phyloP scores from a whole-genome alignment of 495 filamentous ascomycete genomes.

The Cercophora sp. region DNA sequence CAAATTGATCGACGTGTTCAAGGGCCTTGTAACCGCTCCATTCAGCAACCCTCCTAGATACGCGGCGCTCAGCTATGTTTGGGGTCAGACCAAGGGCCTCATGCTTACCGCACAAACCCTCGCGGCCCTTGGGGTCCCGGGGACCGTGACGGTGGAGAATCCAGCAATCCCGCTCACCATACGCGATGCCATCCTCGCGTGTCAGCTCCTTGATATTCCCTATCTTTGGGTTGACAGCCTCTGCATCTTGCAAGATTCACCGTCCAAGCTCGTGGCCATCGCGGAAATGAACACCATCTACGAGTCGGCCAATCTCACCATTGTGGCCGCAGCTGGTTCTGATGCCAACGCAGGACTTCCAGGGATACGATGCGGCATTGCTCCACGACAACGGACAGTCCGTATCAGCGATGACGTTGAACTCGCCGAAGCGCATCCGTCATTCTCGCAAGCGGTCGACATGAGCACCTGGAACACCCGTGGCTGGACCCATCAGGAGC shows the following conservation, averaged over 20 bases:
- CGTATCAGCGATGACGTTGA: not conserved
- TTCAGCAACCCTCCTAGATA: not conserved
- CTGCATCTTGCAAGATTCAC: slow-evolving; percentile 15
- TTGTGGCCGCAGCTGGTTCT: not conserved
- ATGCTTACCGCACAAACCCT: not conserved
- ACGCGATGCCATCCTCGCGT: not conserved
- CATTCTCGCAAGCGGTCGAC: not conserved
- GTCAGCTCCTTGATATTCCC: not conserved
- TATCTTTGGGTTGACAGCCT: not conserved
- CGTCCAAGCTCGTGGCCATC: slow-evolving; percentile 15
- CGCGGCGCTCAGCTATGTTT: not conserved
- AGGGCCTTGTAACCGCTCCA: not conserved
- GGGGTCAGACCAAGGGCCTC: not conserved
- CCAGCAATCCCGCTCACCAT: not conserved
- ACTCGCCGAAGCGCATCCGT: not conserved
- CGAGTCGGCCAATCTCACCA: not conserved
- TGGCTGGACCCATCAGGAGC: not conserved
- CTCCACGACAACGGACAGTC: not conserved
- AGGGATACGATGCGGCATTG: not conserved
- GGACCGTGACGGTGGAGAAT: not conserved
- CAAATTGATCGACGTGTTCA: not conserved
- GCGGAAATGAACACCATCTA: not conserved
- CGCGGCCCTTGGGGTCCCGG: not conserved
- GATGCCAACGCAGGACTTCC: not conserved
- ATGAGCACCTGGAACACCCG: not conserved